These are phyloP conservation scores for Mortierella polycephala DNA, from an alignment of 371 early-diverging fungal species.

Conservation along the genomic window DNA sequence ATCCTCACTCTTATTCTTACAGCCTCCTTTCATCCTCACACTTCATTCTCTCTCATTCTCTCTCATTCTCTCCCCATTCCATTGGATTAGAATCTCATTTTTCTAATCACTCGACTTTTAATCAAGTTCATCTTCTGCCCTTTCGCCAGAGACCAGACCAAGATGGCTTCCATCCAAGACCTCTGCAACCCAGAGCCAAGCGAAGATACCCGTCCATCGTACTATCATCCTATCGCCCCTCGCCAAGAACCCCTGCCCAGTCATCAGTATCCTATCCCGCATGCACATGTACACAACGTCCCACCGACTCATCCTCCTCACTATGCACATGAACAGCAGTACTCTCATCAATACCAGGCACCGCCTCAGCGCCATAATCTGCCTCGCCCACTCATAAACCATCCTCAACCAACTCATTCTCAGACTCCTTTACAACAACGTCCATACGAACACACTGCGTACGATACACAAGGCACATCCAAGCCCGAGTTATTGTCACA, in stretches of 20 bases:
- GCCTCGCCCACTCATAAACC: not conserved
- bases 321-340: not conserved
- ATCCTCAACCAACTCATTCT: too few relatives aligned
- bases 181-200: slow-evolving; percentile 43
- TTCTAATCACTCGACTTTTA: not conserved
- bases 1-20: not conserved
- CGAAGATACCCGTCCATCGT: slow-evolving; percentile 8
- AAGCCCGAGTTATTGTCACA: too few relatives aligned
- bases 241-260: not conserved
- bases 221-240: slow-evolving; percentile 1
- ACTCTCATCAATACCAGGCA: not conserved
- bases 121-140: not conserved
- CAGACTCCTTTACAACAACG: too few relatives aligned
- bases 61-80: not conserved
- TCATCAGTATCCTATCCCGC: not conserved
- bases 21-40: not conserved
- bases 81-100: not conserved
- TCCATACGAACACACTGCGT: not conserved
- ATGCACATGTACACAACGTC: too few relatives aligned
- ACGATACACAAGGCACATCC: too few relatives aligned
- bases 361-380: not conserved
- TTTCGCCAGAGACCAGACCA: not conserved
- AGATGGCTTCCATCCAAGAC: slow-evolving; percentile 49
- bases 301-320: too few relatives aligned
- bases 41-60: not conserved